phyloP scores from a whole-genome alignment of 1,284 basidiomycete genomes.

The Wolfiporia cocos region DNA sequence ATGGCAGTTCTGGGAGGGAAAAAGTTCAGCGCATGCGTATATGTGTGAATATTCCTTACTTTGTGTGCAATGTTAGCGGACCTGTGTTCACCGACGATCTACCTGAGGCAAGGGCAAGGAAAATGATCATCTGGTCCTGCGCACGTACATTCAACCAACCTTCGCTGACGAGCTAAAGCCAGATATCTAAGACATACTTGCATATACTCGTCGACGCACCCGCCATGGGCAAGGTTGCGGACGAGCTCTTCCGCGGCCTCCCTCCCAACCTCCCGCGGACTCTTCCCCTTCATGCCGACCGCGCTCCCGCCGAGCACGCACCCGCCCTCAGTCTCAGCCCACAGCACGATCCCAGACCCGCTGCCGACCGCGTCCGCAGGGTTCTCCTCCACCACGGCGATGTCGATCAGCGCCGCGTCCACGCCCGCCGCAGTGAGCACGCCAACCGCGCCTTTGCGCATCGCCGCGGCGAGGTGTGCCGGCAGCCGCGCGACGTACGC shows the following conservation, averaged over 20 bases:
- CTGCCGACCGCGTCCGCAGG: conserved; percentile 42
- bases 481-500: conserved; percentile 62
- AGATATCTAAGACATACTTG: conserved; percentile 30
- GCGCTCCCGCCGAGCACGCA: conserved; percentile 61
- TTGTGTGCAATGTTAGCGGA: conserved; percentile 59
- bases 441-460: conserved; percentile 44
- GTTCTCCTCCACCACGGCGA: conserved; percentile 37
- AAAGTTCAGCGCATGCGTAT: background rate
- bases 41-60: conserved; percentile 28
- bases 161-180: background rate
- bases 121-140: conserved; percentile 71
- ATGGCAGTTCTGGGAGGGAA: conserved; percentile 55
- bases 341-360: conserved; percentile 64
- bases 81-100: conserved; percentile 48
- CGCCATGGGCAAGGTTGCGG: conserved; percentile 47
- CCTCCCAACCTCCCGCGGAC: conserved; percentile 42
- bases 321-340: conserved; percentile 62
- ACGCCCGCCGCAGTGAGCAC: conserved; percentile 28
- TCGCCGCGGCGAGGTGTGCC: conserved; percentile 40
- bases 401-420: conserved; percentile 30
- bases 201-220: conserved; percentile 63
- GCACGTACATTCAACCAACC: conserved; percentile 16
- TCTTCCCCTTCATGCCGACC: conserved; percentile 43
- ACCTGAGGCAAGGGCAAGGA: conserved; percentile 64
- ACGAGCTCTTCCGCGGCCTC: conserved; percentile 53